Base-by-base conservation (phyloP, 2,329 filamentous ascomycete genomes). In the Kalaharituber pfeilii region DNA sequence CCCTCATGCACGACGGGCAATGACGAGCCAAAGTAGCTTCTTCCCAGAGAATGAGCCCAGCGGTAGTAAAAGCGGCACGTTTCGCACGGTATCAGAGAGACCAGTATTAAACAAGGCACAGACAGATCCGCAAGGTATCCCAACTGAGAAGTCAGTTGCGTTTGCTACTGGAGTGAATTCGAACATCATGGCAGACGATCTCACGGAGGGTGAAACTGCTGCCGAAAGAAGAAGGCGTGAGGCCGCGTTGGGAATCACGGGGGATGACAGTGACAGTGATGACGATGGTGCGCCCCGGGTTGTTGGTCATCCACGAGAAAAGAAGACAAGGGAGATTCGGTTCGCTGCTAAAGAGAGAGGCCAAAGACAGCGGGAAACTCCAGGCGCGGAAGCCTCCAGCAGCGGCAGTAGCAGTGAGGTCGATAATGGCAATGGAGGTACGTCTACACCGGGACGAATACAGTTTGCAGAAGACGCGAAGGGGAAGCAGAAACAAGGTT, bases 191-290 rank as follows among this genome's bases (percentile, higher is more conserved):
- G 59, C 60, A 1, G 60, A 66, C 2, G 66, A 64, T 54, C 62
- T 63, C 4, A 73, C 74, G 1, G 71, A 71, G 29, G 72, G 70
- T 29, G 84, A 88, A 68, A 87, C 83, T 0, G 80, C 82, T 0
- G 84, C 84, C 0, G 85, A 89, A 67, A 73, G 81, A 54, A 75
- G 82, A 39, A 73, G 85, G 52, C 76, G 85, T 62, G 79, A 86
- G 62, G 83, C 83, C 1, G 85, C 84, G 1, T 69, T 89, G 1
- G 83, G 84, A 8, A 71, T 57, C 68, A 70, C 15, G 65, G 67
- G 28, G 30, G 30, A 27, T 13, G 71, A 70, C 18, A 73, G 71
- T 47, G 71, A 72, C 53, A 76, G 72, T 54, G 74, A 80, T 29
- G 79, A 80, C 24, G 77, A 79, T 56, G 75, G 78, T 58, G 74